Evolutionary conservation across 768 basidiomycete genomes (phyloP).

Genomic region (Podaxis pistillaris): DNA sequence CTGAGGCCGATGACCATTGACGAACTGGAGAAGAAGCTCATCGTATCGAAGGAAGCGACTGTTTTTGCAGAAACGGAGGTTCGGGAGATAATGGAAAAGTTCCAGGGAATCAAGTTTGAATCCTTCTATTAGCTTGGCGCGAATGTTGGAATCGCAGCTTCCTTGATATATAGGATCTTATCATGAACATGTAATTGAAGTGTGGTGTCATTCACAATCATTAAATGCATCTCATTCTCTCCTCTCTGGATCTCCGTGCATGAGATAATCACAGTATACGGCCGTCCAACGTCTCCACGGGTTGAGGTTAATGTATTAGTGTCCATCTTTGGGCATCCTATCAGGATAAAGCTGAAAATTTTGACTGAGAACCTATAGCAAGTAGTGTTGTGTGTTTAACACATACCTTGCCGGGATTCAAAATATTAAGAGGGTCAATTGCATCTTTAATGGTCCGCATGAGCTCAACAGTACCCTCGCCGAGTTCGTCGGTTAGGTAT

Average conservation of each 20-base stretch:
- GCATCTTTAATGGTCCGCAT: constrained; percentile 85
- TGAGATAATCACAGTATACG: neutral
- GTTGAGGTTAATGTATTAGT: neutral
- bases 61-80: constrained; percentile 74
- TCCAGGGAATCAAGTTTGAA: constrained; percentile 44
- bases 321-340: constrained; percentile 13
- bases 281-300: neutral
- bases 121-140: neutral
- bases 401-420: constrained; percentile 81
- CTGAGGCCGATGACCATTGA: constrained; percentile 57
- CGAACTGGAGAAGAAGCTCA: constrained; percentile 75
- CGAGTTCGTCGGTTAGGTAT: constrained; percentile 82
- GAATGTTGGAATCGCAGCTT: neutral
- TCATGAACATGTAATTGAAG: too few relatives aligned
- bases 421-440: constrained; percentile 75
- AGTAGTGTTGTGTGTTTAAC: neutral
- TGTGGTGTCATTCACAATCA: too few relatives aligned
- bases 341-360: constrained; percentile 33
- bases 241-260: neutral
- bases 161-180: neutral
- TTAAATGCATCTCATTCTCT: too few relatives aligned
- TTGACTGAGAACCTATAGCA: constrained; percentile 12
- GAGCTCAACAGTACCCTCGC: constrained; percentile 74
- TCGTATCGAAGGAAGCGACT: constrained; percentile 67
- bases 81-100: constrained; percentile 69